Percentiles rank a stretch among this genome's conserved stretches.
These are phyloP conservation scores for Diplogelasinospora grovesii DNA, from an alignment of 495 filamentous ascomycete species.

Conservation along the genomic window DNA sequence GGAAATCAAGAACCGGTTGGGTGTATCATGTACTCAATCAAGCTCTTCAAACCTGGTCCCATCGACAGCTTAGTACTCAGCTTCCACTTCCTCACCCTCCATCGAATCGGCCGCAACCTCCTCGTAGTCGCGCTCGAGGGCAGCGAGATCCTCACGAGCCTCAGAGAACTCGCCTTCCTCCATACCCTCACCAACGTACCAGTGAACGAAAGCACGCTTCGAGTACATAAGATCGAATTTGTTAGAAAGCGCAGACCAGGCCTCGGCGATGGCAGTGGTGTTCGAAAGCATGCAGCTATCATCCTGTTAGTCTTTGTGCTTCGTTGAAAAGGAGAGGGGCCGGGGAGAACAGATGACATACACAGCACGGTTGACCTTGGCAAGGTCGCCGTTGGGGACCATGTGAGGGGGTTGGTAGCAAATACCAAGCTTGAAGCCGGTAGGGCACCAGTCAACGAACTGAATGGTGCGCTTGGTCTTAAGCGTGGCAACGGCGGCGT, in stretches of 20 bases:
- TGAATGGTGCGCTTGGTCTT: slow-evolving; percentile 99
- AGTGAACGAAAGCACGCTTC: slow-evolving; percentile 99
- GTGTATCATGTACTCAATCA: slow-evolving; percentile 11
- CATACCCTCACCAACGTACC: slow-evolving; percentile 99
- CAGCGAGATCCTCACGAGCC: slow-evolving; percentile 95
- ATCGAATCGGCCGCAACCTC: slow-evolving; percentile 95
- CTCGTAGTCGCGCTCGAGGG: slow-evolving; percentile 98
- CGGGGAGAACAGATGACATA: slow-evolving; percentile 58
- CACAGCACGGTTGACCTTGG: slow-evolving; percentile 96
- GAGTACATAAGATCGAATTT: slow-evolving; percentile 99
- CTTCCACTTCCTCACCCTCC: slow-evolving; percentile 82
- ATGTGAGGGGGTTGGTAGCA: slow-evolving; percentile 95
- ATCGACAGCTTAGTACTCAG: slow-evolving; percentile 72
- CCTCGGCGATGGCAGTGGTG: slow-evolving; percentile 97
- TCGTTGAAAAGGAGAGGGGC: background rate
- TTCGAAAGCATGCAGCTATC: slow-evolving; percentile 96
- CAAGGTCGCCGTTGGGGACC: slow-evolving; percentile 93
- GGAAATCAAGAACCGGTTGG: slow-evolving; percentile 12
- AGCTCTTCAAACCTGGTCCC: slow-evolving; percentile 9
- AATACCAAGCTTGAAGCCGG: slow-evolving; percentile 99
- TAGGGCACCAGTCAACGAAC: slow-evolving; percentile 99
- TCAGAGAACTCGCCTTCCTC: slow-evolving; percentile 99
- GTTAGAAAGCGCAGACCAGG: slow-evolving; percentile 93
- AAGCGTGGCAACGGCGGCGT: slow-evolving; percentile 82
- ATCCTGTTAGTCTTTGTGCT: slow-evolving; percentile 17